phyloP scores from a whole-genome alignment of 169 alveolate species.

The Cryptosporidium viatorum region DNA sequence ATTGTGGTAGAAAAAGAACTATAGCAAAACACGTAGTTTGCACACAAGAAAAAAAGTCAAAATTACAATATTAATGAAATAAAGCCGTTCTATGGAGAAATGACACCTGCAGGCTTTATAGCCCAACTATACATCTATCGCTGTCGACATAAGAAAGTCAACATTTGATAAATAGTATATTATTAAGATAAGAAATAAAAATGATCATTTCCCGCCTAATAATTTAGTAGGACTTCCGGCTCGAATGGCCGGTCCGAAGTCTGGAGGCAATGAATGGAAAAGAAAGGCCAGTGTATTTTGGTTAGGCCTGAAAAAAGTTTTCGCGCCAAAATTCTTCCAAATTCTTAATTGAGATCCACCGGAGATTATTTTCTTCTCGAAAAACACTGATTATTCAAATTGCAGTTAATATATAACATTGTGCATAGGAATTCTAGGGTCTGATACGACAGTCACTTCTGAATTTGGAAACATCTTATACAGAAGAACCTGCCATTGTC shows the following conservation, averaged over 20 bases:
- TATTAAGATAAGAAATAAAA: not conserved
- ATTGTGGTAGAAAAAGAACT: too few species aligned
- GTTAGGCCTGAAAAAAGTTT: not conserved
- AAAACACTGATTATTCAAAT: not conserved
- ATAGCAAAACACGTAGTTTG: not conserved
- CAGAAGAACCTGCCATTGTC: not conserved
- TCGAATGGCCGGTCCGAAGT: not conserved
- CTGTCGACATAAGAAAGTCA: not conserved
- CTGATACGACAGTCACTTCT: not conserved
- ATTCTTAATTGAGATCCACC: not conserved
- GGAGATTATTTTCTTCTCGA: not conserved
- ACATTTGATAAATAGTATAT: not conserved
- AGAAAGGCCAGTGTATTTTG: not conserved
- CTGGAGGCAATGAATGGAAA: not conserved
- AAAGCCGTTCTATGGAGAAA: not conserved
- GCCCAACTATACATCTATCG: not conserved
- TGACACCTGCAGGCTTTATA: not conserved
- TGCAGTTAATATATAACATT: not conserved
- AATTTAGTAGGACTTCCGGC: not conserved
- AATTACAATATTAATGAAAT: slow-evolving; percentile 7
- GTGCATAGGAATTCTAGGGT: not conserved
- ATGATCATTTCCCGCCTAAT: not conserved
- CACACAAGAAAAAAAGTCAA: not conserved
- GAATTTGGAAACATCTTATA: not conserved
- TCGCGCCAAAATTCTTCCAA: not conserved